These are phyloP conservation scores for Scutellaria galericulata DNA, from an alignment of 257 asterid genomes.

Conservation along the genomic window DNA sequence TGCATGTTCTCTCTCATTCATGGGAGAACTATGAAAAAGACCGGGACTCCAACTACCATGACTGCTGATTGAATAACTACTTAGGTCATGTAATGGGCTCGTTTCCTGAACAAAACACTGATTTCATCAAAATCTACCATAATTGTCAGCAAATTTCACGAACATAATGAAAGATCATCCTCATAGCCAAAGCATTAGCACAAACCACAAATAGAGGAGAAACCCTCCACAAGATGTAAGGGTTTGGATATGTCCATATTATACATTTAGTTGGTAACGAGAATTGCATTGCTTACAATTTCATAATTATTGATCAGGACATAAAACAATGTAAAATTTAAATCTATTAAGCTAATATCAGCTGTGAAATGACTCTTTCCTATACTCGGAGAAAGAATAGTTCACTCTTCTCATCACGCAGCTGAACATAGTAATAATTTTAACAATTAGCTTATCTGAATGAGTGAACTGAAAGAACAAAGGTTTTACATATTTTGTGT, in stretches of 20 bases:
- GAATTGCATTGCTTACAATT: background rate
- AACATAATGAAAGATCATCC: background rate
- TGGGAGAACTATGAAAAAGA: slow-evolving; percentile 28
- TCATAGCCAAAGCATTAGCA: background rate
- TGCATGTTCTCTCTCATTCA: slow-evolving; percentile 31
- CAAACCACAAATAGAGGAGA: background rate
- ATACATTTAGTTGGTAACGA: slow-evolving; percentile 1
- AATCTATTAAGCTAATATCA: background rate
- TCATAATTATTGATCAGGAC: background rate
- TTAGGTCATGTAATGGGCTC: slow-evolving; percentile 34
- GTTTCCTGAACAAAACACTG: slow-evolving; percentile 44
- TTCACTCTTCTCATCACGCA: too few relatives aligned
- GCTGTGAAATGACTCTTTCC: too few relatives aligned
- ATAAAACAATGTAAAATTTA: background rate
- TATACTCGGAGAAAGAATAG: too few relatives aligned
- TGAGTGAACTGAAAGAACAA: slow-evolving; percentile 1
- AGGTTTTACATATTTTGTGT: background rate
- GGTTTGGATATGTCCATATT: background rate
- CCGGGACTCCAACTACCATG: slow-evolving; percentile 76
- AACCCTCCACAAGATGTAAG: background rate
- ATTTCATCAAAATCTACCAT: slow-evolving; percentile 14
- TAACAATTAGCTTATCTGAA: background rate
- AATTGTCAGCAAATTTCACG: background rate
- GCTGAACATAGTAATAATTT: too few relatives aligned
- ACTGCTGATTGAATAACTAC: slow-evolving; percentile 61